Percentiles rank a stretch among this genome's conserved stretches.
Conservation (phyloP, 768 basidiomycete species). For the Amanita rubescens region DNA sequence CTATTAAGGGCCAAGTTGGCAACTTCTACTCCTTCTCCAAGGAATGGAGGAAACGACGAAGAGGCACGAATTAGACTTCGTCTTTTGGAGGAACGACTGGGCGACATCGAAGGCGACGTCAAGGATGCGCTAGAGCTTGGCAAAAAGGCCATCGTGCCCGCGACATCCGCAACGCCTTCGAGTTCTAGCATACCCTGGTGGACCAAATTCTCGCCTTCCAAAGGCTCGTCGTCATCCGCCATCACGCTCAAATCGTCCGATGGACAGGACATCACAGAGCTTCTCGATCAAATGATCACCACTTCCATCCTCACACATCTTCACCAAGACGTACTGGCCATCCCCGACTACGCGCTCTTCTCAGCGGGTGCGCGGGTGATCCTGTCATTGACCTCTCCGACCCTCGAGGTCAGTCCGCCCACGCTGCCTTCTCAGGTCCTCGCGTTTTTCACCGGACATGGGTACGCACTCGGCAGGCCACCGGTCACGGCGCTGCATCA, state of each 20-base stretch:
- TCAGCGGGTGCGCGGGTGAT: constrained; percentile 77
- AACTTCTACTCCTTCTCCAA: constrained; percentile 12
- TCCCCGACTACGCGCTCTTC: constrained; percentile 79
- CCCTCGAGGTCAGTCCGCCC: constrained; percentile 57
- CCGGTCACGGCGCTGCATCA: constrained; percentile 87
- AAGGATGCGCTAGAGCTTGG: constrained; percentile 68
- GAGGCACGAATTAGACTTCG: constrained; percentile 49
- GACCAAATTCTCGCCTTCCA: constrained; percentile 51
- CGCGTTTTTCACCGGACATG: constrained; percentile 53
- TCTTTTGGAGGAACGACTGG: constrained; percentile 56
- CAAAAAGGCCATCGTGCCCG: constrained; percentile 36
- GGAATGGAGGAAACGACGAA: constrained; percentile 31
- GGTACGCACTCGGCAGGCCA: constrained; percentile 62
- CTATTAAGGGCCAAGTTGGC: constrained; percentile 36
- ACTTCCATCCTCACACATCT: constrained; percentile 58
- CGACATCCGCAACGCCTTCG: constrained; percentile 17
- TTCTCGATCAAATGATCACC: constrained; percentile 74
- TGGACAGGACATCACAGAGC: constrained; percentile 60
- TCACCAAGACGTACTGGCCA: constrained; percentile 71
- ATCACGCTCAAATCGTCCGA: constrained; percentile 66
- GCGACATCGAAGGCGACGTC: constrained; percentile 51
- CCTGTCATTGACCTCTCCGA: constrained; percentile 76
- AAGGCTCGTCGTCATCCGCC: constrained; percentile 27
- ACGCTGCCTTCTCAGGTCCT: constrained; percentile 41
- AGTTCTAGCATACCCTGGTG: constrained; percentile 55